Evolutionary conservation across 2,329 filamentous ascomycete genomes (phyloP), one percentile per base, ranked within the genome.

Genomic region (Xylariomycetidae sp.): DNA sequence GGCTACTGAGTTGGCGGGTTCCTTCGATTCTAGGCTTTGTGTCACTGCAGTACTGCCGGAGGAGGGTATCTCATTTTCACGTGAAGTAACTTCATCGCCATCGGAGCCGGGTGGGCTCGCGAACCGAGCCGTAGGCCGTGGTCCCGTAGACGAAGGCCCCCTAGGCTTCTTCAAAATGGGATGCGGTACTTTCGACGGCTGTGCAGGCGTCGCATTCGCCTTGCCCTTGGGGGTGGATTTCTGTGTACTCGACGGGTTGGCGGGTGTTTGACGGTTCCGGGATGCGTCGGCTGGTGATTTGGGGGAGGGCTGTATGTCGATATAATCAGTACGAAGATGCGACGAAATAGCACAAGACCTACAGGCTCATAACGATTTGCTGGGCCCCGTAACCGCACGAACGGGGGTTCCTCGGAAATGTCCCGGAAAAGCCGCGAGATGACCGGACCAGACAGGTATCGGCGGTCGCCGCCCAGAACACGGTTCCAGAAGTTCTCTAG

Each of bases 401-500:
- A 69, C 4, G 71, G 75, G 37, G 71, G 65, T 7, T 74, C 75
- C 28, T 65, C 62, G 0, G 76, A 77, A 28, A 80, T 76, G 19
- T 75, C 61, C 47, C 71, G 61, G 45, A 74, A 80, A 5, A 79
- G 56, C 39, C 56, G 65, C 36, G 76, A 74, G 28, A 80, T 60
- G 10, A 65, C 64, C 20, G 59, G 60, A 24, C 72, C 76, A 29
- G 71, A 69, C 29, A 79, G 60, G 33, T 64, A 52, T 20, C 69
- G 64, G 18, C 69, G 62, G 42, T 76, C 61, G 44, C 76, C 79
- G 20, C 75, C 74, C 67, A 74, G 74, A 34, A 80, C 72, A 48
- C 79, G 75, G 70, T 74, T 79, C 76, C 76, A 81, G 44, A 79
- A 78, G 47, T 79, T 75, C 49, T 80, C 76, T 14, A 79, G 58